Percentiles rank a stretch among this genome's conserved stretches.
Evolutionary conservation across 2,329 filamentous ascomycete species (phyloP).

Genomic region (Cercospora brassicicola): DNA sequence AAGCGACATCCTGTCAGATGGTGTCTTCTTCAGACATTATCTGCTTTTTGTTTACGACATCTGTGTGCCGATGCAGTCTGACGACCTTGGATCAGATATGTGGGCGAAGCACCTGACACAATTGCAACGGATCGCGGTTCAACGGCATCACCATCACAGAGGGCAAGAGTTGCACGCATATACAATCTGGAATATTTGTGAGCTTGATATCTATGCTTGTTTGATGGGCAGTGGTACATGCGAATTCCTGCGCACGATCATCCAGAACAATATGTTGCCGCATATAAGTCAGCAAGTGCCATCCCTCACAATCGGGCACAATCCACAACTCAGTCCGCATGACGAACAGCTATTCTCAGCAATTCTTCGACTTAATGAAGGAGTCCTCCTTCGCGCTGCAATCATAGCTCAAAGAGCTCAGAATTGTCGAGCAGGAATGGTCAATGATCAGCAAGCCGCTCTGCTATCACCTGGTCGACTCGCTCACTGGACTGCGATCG

Average conservation of each 20-base stretch:
- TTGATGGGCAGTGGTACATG: conserved; percentile 55
- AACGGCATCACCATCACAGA: conserved; percentile 45
- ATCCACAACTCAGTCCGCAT: conserved; percentile 25
- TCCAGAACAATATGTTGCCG: conserved; percentile 52
- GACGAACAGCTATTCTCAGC: conserved; percentile 35
- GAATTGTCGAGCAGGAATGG: conserved; percentile 43
- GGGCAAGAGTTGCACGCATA: conserved; percentile 49
- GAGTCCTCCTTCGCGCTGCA: conserved; percentile 48
- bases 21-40: conserved; percentile 59
- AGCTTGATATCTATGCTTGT: conserved; percentile 58
- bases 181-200: conserved; percentile 56
- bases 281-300: conserved; percentile 36
- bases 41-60: conserved; percentile 60
- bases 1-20: conserved; percentile 57
- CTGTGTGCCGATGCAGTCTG: conserved; percentile 32
- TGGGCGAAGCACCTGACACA: conserved; percentile 58
- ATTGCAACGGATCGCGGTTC: conserved; percentile 51
- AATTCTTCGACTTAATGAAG: conserved; percentile 49
- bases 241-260: conserved; percentile 51
- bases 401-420: conserved; percentile 48
- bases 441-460: conserved; percentile 2
- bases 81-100: conserved; percentile 46
- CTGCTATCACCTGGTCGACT: conserved; percentile 25
- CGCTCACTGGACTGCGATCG: conserved; percentile 32
- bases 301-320: not conserved